Conservation (phyloP, 164 flowering plant species). For the Piper betle region DNA sequence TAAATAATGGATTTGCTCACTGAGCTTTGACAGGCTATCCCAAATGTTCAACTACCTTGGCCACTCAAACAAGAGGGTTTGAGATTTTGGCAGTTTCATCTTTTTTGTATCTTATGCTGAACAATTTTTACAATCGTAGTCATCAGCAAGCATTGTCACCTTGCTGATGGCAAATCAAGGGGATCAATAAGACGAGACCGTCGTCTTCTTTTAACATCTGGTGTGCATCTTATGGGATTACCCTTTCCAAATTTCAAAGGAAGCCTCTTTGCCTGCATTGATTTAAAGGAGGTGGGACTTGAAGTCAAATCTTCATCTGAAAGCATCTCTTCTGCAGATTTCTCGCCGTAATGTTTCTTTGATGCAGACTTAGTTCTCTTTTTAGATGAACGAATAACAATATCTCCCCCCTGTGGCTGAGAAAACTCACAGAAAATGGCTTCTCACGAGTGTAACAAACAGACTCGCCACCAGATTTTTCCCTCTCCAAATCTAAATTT, state of each 20-base stretch:
- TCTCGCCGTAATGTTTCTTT: slow-evolving; percentile 11
- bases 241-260: slow-evolving; percentile 27
- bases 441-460: slow-evolving; percentile 51
- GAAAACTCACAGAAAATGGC: slow-evolving; percentile 57
- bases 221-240: slow-evolving; percentile 36
- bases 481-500: slow-evolving; percentile 48
- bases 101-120: not conserved
- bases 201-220: slow-evolving; percentile 66
- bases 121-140: too few relatives aligned
- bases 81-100: not conserved
- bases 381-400: slow-evolving; percentile 25
- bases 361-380: slow-evolving; percentile 53
- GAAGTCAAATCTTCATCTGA: slow-evolving; percentile 9
- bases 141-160: not conserved
- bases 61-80: not conserved
- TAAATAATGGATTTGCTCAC: too few relatives aligned
- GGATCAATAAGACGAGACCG: slow-evolving; percentile 29
- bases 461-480: slow-evolving; percentile 16
- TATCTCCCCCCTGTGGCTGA: slow-evolving; percentile 17
- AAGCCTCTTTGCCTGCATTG: slow-evolving; percentile 15
- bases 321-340: slow-evolving; percentile 10
- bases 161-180: slow-evolving; percentile 22
- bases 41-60: not conserved
- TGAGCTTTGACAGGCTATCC: too few relatives aligned
- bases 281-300: slow-evolving; percentile 11